Evolutionary conservation across 495 filamentous ascomycete genomes (phyloP), one percentile per base, ranked within the genome.

Genomic region (Lasiosphaeriaceae sp.): DNA sequence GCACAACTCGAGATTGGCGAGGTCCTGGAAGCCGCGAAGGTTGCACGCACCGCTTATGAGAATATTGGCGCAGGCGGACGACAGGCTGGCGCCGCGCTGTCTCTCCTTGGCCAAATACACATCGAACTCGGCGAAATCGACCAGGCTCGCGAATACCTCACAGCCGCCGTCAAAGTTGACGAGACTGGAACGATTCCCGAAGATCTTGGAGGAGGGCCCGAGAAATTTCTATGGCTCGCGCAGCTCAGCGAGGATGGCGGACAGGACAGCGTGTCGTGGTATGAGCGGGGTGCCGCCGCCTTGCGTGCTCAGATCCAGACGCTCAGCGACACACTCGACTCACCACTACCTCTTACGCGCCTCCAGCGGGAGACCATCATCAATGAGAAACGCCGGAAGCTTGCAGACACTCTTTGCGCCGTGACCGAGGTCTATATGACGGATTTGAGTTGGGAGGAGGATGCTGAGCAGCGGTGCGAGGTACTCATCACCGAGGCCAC

Each of bases 391-490:
- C 85, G 85, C 65, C 76, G 71, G 48, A 91, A 93, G 67, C 73
- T 97, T 37, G 89, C 90, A 1, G 89, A 86, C 58, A 90, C 92
- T 4, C 79, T 99, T 24, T 97, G 95, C 71, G 89, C 87, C 2
- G 85, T 96, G 53, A 83, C 88, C 0, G 95, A 99, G 71, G 88
- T 97, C 31, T 97, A 96, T 69, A 99, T 99, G 95, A 97, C 92
- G 26, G 95, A 99, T 76, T 80, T 99, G 58, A 77, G 88, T 22
- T 96, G 90, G 89, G 90, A 95, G 69, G 84, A 86, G 47, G 90
- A 95, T 60, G 92, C 92, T 1, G 95, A 97, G 70, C 71, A 77
- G 45, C 78, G 84, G 51, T 97, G 95, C 77, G 93, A 97, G 68
- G 68, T 79, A 2, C 81, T 94, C 44, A 86, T 96, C 49, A 90